Evolutionary conservation across 768 basidiomycete genomes (phyloP).

Genomic region (Daedaleopsis nitida): DNA sequence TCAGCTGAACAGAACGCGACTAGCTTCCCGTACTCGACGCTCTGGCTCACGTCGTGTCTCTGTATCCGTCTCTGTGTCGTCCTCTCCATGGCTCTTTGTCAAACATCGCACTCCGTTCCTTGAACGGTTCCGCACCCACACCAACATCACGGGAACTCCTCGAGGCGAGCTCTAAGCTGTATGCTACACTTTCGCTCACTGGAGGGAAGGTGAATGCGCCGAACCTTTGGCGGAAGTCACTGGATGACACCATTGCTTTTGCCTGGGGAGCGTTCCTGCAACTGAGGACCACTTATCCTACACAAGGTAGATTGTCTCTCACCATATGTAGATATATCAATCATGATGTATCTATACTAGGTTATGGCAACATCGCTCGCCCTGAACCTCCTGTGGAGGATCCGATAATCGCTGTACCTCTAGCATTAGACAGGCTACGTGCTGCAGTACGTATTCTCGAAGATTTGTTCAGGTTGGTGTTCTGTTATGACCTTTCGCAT

Average conservation of each 20-base stretch:
- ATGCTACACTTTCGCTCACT: slow-evolving; percentile 63
- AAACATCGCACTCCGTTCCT: slow-evolving; percentile 52
- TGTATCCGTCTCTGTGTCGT: slow-evolving; percentile 71
- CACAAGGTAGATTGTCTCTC: slow-evolving; percentile 39
- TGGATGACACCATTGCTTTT: slow-evolving; percentile 69
- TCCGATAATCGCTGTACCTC: slow-evolving; percentile 50
- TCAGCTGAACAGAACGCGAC: slow-evolving; percentile 1
- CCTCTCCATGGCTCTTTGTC: slow-evolving; percentile 55
- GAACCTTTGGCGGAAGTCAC: slow-evolving; percentile 70
- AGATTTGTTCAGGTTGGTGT: slow-evolving; percentile 44
- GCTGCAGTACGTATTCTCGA: slow-evolving; percentile 52
- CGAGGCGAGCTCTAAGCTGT: slow-evolving; percentile 56
- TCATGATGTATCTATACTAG: not conserved
- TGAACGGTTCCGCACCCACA: slow-evolving; percentile 55
- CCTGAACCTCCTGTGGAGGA: slow-evolving; percentile 39
- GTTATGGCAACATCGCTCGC: slow-evolving; percentile 20
- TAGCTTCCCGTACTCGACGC: slow-evolving; percentile 45
- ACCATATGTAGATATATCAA: not conserved
- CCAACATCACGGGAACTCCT: slow-evolving; percentile 43
- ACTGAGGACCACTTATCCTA: slow-evolving; percentile 61
- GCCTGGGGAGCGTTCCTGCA: slow-evolving; percentile 63
- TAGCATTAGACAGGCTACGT: slow-evolving; percentile 63
- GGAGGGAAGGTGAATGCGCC: slow-evolving; percentile 81
- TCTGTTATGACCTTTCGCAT: not conserved
- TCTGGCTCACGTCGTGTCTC: slow-evolving; percentile 54